A percentile compares a stretch with the other conserved stretches of the same genome.
phyloP scores from a whole-genome alignment of 1,284 basidiomycete species.

The Cutaneotrichosporon sp. region DNA sequence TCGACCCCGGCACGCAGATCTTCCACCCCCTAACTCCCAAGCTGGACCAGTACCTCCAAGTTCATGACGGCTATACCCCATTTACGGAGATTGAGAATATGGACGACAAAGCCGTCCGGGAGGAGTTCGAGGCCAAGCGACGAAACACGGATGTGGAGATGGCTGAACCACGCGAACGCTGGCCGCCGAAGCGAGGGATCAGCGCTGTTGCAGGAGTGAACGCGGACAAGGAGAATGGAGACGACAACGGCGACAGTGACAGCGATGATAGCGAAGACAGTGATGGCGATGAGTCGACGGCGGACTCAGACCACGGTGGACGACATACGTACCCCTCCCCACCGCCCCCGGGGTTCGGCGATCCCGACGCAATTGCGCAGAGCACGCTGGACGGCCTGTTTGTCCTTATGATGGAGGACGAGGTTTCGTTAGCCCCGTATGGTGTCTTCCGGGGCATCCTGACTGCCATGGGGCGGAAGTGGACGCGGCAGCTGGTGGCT shows the following conservation, averaged over 20 bases:
- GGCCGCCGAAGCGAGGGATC: not conserved
- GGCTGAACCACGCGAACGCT: not conserved
- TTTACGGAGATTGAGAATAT: slow-evolving; percentile 27
- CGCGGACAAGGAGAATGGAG: too few species aligned
- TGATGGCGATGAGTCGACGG: too few species aligned
- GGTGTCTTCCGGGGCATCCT: slow-evolving; percentile 5
- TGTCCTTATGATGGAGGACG: slow-evolving; percentile 20
- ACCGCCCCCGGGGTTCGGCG: slow-evolving; percentile 40
- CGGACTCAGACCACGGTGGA: too few species aligned
- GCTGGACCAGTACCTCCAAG: slow-evolving; percentile 63
- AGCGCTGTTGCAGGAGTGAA: not conserved
- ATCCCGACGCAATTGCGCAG: slow-evolving; percentile 22
- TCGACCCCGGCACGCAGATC: slow-evolving; percentile 76
- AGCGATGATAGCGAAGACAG: slow-evolving; percentile 3
- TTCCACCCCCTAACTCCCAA: slow-evolving; percentile 66
- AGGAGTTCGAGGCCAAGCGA: not conserved
- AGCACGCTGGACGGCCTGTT: slow-evolving; percentile 25
- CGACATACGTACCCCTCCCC: slow-evolving; percentile 36
- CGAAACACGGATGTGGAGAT: not conserved
- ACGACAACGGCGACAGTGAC: not conserved
- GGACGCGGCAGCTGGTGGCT: slow-evolving; percentile 10
- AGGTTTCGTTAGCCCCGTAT: slow-evolving; percentile 8
- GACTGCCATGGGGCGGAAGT: not conserved
- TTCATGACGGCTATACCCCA: slow-evolving; percentile 46
- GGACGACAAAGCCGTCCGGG: not conserved